These are phyloP conservation scores for Triticum timopheevii DNA, from an alignment of 176 grass and related monocot species.

Conservation along the genomic window DNA sequence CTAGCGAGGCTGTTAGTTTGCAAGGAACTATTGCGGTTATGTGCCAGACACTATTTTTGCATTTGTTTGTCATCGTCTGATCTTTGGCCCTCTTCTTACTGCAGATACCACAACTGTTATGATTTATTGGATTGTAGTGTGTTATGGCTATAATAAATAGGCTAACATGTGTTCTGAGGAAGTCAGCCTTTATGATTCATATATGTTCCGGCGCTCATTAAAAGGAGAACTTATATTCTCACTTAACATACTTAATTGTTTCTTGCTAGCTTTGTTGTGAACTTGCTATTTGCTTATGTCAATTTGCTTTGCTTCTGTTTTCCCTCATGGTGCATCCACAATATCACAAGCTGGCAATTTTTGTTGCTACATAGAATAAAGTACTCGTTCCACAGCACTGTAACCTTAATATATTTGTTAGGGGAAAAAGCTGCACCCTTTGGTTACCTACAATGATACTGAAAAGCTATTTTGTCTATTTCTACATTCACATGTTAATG, in stretches of 20 bases:
- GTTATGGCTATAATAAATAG: not conserved
- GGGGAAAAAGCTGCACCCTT: too few relatives aligned
- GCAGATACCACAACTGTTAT: not conserved
- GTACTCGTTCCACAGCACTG: not conserved
- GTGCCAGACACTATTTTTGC: not conserved
- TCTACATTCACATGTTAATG: not conserved
- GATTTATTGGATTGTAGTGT: not conserved
- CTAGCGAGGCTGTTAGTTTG: not conserved
- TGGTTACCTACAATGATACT: too few relatives aligned
- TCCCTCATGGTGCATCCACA: not conserved
- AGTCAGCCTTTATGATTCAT: not conserved
- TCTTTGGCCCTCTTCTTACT: not conserved
- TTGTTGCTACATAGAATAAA: not conserved
- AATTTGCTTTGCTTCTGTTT: not conserved
- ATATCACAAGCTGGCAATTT: not conserved
- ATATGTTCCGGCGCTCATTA: not conserved
- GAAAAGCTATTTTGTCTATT: not conserved
- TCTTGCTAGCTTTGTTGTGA: not conserved
- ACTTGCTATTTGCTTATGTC: not conserved
- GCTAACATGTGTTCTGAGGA: not conserved
- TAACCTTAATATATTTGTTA: not conserved
- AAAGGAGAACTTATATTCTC: not conserved
- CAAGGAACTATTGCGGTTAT: not conserved
- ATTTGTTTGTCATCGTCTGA: not conserved
- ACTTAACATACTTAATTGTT: slow-evolving; percentile 3